These are phyloP conservation scores for Tritrichomonas foetus DNA, from an alignment of 208 protist species.

Conservation along the genomic window DNA sequence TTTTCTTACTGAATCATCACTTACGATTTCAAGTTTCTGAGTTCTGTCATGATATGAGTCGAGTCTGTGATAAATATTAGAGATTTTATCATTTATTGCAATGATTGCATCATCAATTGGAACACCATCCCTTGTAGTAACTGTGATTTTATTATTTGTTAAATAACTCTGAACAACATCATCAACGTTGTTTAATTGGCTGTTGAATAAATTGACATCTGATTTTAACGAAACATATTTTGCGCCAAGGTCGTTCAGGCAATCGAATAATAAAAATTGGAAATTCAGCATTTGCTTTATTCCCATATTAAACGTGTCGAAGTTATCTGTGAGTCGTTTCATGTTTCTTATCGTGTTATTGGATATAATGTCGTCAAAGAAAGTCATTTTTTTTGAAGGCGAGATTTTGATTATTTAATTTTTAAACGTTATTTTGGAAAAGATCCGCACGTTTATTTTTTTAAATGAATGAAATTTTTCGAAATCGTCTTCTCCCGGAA, in stretches of 20 bases:
- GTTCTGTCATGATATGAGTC: not conserved
- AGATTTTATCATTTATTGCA: not conserved
- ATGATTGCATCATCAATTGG: not conserved
- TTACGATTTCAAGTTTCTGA: not conserved
- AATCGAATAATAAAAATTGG: not conserved
- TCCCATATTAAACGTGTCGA: not conserved
- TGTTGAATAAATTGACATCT: not conserved
- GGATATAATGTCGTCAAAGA: not conserved
- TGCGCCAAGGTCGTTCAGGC: not conserved
- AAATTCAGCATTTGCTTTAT: constrained; percentile 38
- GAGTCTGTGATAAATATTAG: not conserved
- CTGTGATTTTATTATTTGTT: not conserved
- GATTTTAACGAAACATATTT: not conserved
- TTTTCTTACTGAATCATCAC: not conserved
- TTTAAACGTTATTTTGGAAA: no score
- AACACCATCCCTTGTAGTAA: not conserved
- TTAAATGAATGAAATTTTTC: constrained; percentile 27
- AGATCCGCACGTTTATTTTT: no score
- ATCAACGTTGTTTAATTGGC: not conserved
- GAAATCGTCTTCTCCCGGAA: not conserved
- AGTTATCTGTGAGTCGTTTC: not conserved
- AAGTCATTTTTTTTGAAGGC: not conserved
- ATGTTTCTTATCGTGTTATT: not conserved
- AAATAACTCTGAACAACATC: constrained; percentile 10
- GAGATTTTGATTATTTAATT: no score